Conservation (phyloP, 2,329 filamentous ascomycete species). For the Ploettnerulaceae sp. region DNA sequence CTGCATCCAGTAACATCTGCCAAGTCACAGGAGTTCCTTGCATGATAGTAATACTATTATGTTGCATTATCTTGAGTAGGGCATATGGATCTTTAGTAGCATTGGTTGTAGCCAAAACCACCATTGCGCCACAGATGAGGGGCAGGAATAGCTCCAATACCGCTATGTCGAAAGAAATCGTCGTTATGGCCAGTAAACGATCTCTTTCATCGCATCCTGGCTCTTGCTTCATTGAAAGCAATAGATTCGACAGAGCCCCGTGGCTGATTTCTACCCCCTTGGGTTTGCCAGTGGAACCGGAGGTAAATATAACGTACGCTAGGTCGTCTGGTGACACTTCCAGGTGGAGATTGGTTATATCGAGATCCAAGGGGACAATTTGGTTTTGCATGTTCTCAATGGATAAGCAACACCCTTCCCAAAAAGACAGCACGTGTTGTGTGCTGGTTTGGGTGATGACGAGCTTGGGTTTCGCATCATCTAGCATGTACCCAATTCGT, state of each 20-base stretch:
- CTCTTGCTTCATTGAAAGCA: neutral
- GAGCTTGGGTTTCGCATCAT: neutral
- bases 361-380: too few species aligned
- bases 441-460: neutral
- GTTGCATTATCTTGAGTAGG: neutral
- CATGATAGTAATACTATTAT: neutral
- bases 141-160: neutral
- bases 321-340: neutral
- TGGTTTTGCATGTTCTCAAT: neutral
- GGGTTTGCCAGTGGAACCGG: neutral
- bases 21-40: neutral
- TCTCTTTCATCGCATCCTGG: neutral
- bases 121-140: neutral
- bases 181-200: neutral
- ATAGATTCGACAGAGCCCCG: neutral
- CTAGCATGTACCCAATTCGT: neutral
- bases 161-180: neutral
- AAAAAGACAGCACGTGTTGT: neutral
- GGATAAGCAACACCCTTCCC: neutral
- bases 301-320: neutral
- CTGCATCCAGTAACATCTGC: neutral
- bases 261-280: neutral
- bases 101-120: neutral
- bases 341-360: neutral
- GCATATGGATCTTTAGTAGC: neutral